Evolutionary conservation across 441 rosid species (phyloP).

Genomic region (Sinapis alba): DNA sequence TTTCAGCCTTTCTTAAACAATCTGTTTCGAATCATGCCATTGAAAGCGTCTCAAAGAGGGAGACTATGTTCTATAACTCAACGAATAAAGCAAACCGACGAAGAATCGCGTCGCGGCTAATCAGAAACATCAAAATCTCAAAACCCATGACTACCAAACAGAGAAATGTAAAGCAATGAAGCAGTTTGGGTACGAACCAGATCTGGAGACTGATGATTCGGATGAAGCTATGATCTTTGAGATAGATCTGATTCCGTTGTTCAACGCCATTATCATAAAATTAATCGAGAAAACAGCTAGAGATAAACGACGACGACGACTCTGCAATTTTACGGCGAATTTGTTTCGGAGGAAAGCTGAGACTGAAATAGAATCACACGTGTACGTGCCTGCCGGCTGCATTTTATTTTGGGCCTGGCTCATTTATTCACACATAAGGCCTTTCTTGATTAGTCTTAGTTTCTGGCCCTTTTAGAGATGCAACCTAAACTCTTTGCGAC

Average conservation of each 20-base stretch:
- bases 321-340: constrained; percentile 30
- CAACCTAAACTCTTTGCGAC: neutral
- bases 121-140: neutral
- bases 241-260: constrained; percentile 64
- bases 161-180: constrained; percentile 6
- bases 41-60: neutral
- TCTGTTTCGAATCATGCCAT: neutral
- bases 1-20: neutral
- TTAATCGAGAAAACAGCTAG: constrained; percentile 25
- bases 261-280: constrained; percentile 49
- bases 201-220: constrained; percentile 53
- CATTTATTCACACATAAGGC: neutral
- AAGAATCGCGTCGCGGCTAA: neutral
- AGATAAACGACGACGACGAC: constrained; percentile 25
- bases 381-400: neutral
- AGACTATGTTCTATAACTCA: neutral
- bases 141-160: neutral
- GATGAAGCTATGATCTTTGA: constrained; percentile 66
- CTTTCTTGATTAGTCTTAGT: neutral
- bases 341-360: neutral
- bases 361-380: neutral
- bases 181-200: constrained; percentile 48
- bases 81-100: neutral
- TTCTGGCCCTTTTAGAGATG: neutral
- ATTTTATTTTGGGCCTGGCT: constrained; percentile 24